Evolutionary conservation across 192 early-diverging fungal species (phyloP), one percentile per base, ranked within the genome.

Genomic region (Endogone sp.): DNA sequence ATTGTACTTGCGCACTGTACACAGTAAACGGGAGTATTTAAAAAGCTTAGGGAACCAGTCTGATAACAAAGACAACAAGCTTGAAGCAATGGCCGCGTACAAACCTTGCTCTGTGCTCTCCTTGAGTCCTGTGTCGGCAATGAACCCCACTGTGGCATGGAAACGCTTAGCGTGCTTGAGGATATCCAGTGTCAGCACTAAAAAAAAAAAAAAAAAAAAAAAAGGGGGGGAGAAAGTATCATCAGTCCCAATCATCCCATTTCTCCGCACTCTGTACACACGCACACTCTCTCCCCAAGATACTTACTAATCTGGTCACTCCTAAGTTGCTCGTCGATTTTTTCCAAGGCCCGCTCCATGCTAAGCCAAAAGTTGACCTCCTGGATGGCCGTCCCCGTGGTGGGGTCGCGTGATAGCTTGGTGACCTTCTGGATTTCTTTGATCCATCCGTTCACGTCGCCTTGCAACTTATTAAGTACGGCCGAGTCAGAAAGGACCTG

Each of bases 381-480:
- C 80, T 98, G 95, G 60, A 91, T 91, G 25, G 97, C 95, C 4
- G 93, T 92, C 10, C 95, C 96, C 23, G 91, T 92, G 2, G 88
- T 78, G 16, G 96, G 94, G 67, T 99, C 98, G 62, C 98, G 89
- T 56, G 87, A 84, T 60, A 99, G 87, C 72, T 95, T 93, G 54
- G 97, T 98, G 21, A 99, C 97, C 71, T 98, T 98, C 71, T 99
- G 96, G 74, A 99, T 99, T 76, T 99, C 98, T 73, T 95, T 96
- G 78, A 98, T 94, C 98, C 98, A 99, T 4, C 89, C 90, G 70
- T 99, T 98, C 32, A 99, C 97, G 69, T 96, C 94, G 63, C 84
- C 81, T 77, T 98, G 97, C 56, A 99, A 84, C 72, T 91, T 90
- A 81, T 99, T 99, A 25, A 99, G 80, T 62, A 99, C 94, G 3